Evolutionary conservation across 345 rosid species (phyloP), one percentile per base, ranked within the genome.

Genomic region (Carallia brachiata): DNA sequence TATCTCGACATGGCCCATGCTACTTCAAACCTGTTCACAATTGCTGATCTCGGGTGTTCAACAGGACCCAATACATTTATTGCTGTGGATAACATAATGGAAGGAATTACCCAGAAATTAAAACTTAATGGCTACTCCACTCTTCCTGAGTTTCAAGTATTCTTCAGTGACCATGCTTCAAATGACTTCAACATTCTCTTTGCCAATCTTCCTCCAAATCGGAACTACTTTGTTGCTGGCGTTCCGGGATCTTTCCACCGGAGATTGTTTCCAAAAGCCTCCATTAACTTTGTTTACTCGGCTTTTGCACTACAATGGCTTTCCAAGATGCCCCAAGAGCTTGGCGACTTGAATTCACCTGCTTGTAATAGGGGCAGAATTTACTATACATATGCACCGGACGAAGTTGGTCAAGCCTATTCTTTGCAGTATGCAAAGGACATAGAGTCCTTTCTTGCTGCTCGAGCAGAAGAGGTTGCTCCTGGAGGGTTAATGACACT

Each of bases 311-410:
- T 52, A 17, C 73, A 70, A 9, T 61, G 60, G 61, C 61, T 70
- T 7, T 62, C 73, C 5, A 39, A 70, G 18, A 36, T 36, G 47
- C 67, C 73, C 34, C 36, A 19, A 13, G 73, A 61, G 18, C 12
- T 70, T 16, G 27, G 36, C 6, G 40, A 73, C 28, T 62, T 10
- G 12, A 70, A n/a, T 58, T 80, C 88, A 2, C 62, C 68, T 2
- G 80, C 81, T n/a, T 84, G 78, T 75, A 84, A 84, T 57, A 54
- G 70, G 19, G 86, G 81, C 53, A 84, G 77, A 63, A 80, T 86
- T 58, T 79, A 69, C 52, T 77, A 75, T 62, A 36, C 73, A 10
- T 67, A 73, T 57, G 78, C 83, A 32, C 52, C 76, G 12, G 34
- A 75, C 31, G 66, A 65, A 36, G 86, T 86, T 32, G 61, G 6